A percentile compares a stretch with the other conserved stretches of the same genome.
Conservation (phyloP, 176 grass and related monocot genomes). For the Metroxylon sagu region DNA sequence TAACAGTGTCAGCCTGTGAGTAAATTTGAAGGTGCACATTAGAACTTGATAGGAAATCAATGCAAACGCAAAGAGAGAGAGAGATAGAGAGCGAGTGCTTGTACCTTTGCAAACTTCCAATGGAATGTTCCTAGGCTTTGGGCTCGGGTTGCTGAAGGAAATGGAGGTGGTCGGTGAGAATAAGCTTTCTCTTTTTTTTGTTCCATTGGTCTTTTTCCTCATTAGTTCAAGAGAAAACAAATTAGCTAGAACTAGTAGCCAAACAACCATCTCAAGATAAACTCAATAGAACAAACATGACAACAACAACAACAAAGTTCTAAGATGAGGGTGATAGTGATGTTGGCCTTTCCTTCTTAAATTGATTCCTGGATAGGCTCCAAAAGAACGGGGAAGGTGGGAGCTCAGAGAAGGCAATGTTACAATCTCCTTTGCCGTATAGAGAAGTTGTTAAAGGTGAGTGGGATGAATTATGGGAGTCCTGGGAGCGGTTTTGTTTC, state of each 20-base stretch:
- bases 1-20: too few relatives aligned
- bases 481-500: not conserved
- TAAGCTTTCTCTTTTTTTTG: not conserved
- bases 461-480: not conserved
- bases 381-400: not conserved
- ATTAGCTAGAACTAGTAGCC: too few relatives aligned
- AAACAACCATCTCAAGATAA: too few relatives aligned
- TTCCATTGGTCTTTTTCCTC: not conserved
- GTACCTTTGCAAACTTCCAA: slow-evolving; percentile 64
- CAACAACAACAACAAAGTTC: too few relatives aligned
- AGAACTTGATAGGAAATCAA: too few relatives aligned
- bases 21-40: too few relatives aligned
- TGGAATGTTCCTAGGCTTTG: slow-evolving; percentile 25
- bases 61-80: too few relatives aligned
- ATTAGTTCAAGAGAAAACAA: not conserved
- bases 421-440: not conserved
- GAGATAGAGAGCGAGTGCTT: too few relatives aligned
- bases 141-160: slow-evolving; percentile 26
- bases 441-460: not conserved
- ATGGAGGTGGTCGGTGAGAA: slow-evolving; percentile 15
- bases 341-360: too few relatives aligned
- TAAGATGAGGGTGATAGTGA: not conserved
- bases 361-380: too few relatives aligned
- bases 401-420: not conserved
- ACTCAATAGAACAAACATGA: too few relatives aligned